These are phyloP conservation scores for Diaporthe velutina DNA, from an alignment of 2,329 filamentous ascomycete genomes.

Conservation along the genomic window DNA sequence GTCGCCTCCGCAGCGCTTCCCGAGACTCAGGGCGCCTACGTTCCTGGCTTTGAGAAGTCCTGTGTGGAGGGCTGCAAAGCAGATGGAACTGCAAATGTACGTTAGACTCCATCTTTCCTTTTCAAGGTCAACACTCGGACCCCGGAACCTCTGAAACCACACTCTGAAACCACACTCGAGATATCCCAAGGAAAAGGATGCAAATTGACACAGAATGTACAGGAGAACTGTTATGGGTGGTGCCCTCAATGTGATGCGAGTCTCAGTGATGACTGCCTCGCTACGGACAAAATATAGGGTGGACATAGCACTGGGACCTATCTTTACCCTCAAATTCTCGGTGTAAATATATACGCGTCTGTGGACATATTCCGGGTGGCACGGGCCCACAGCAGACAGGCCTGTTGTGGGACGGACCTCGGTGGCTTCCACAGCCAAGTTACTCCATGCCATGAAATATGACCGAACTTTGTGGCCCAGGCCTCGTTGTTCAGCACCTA, in stretches of 20 bases:
- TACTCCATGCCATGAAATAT: background rate
- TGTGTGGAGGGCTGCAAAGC: constrained; percentile 15
- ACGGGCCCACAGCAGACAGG: background rate
- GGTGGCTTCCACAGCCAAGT: background rate
- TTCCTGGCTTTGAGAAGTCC: constrained; percentile 12
- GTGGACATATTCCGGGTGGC: background rate
- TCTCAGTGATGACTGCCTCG: background rate
- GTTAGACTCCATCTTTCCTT: background rate
- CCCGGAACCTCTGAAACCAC: no score
- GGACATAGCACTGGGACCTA: no score
- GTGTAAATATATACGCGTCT: background rate
- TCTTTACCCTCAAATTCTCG: background rate
- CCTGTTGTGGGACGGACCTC: no score
- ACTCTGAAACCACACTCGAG: no score
- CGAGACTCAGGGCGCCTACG: background rate
- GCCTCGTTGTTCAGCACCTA: background rate
- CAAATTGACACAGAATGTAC: background rate
- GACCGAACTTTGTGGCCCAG: background rate
- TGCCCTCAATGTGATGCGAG: background rate
- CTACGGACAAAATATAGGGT: background rate
- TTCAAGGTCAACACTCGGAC: background rate
- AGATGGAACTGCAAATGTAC: background rate
- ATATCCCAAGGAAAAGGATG: no score
- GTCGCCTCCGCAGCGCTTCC: constrained; percentile 7
- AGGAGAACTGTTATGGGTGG: constrained; percentile 3